These are phyloP conservation scores for Mycena olivaceomarginata DNA, from an alignment of 768 basidiomycete genomes.

Conservation along the genomic window DNA sequence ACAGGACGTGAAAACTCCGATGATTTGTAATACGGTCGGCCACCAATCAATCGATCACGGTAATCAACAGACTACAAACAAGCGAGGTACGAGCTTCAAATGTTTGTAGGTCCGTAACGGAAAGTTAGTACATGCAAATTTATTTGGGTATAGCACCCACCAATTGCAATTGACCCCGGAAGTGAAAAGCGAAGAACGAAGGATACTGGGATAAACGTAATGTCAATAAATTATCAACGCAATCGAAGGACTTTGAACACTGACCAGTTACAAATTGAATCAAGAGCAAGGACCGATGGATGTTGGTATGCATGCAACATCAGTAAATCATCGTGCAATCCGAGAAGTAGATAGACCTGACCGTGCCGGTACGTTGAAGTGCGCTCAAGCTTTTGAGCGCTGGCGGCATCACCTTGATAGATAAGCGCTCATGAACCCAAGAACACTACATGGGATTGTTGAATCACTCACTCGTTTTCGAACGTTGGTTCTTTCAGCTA, in stretches of 20 bases:
- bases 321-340: conserved; percentile 11
- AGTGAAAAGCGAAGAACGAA: neutral
- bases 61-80: too few relatives aligned
- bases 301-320: conserved; percentile 3
- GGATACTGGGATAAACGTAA: conserved; percentile 6
- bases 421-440: conserved; percentile 4
- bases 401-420: conserved; percentile 8
- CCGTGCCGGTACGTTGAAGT: neutral
- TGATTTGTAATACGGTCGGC: too few relatives aligned
- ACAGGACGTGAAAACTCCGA: too few relatives aligned
- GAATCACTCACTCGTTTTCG: too few relatives aligned
- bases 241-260: conserved; percentile 4
- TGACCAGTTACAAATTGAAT: neutral
- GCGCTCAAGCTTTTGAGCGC: conserved; percentile 17
- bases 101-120: too few relatives aligned
- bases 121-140: too few relatives aligned
- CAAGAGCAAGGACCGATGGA: neutral
- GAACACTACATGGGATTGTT: neutral
- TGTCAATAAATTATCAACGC: neutral
- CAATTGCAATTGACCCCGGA: too few relatives aligned
- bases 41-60: too few relatives aligned
- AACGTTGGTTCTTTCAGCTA: too few relatives aligned
- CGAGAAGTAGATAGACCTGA: neutral
- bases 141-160: too few relatives aligned
- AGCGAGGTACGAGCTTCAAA: too few relatives aligned